Base-by-base conservation (phyloP, 2,329 filamentous ascomycete genomes). In the Penicillium sp. region DNA sequence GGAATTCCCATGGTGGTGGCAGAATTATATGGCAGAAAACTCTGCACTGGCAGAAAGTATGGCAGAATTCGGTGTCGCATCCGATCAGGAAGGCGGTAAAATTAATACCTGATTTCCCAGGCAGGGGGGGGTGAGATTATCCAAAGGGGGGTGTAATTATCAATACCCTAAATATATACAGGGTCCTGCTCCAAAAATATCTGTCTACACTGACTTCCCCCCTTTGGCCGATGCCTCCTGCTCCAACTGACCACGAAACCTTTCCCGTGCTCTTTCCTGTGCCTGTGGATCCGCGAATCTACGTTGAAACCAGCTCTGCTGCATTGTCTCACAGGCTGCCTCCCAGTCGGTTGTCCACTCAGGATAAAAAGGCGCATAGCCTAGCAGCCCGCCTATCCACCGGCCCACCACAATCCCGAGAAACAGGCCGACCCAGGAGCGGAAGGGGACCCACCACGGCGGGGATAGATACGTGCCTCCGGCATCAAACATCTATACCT, bases 391-490 rank as follows among this genome's bases (percentile, higher is more conserved):
- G 2, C 38, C 38, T 9, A 41, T 28, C 38, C 38, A 41, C 13
- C 48, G 37, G 10, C 48, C 48, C 7, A 50, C 19, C 17, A 50
- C 43, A 9, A 50, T 37, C 17, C 48, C 28, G 5, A 34, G 32
- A 26, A 35, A 45, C 22, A 41, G 43, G 3, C 35, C 34, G n/a
- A 50, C 10, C 17, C 22, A 33, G 15, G 21, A 35, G 3, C 48
- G 34, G 24, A 45, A 50, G 4, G 48, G 42, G 7, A 46, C 28
- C 48, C 48, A 50, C 19, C 32, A 34, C 10, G 43, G 48, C 4
- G 35, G 24, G 1, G 42, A 41, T 0, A 41, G 40, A 41, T 50
- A 50, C 2, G 22, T 22, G 9, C 35, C 48, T 28, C 48, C 48
- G 4, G 44, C 43, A 28, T 42, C 40, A n/a, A 43, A 32, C 17